These are phyloP conservation scores for Hymenoscyphus linearis DNA, from an alignment of 2,329 filamentous ascomycete genomes.

Conservation along the genomic window DNA sequence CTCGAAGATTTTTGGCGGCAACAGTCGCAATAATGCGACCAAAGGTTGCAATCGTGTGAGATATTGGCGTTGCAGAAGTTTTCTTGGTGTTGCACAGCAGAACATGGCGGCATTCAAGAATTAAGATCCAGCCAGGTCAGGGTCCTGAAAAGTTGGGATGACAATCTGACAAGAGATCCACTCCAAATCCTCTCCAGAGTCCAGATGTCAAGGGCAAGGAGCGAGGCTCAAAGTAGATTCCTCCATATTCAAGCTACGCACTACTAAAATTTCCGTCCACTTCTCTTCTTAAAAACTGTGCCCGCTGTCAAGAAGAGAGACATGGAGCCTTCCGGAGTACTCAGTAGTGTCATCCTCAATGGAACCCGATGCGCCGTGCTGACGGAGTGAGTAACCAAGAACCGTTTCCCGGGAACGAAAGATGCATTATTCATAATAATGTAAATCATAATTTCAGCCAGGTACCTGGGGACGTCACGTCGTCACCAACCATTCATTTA, in stretches of 20 bases:
- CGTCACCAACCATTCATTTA: no score
- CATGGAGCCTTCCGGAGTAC: background rate
- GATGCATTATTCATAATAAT: background rate
- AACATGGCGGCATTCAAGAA: background rate
- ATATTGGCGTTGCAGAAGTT: background rate
- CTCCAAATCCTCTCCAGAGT: background rate
- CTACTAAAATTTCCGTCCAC: background rate
- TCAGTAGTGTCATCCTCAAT: background rate
- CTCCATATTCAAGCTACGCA: background rate
- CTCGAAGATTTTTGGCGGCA: background rate
- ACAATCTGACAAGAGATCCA: background rate
- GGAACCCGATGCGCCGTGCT: background rate
- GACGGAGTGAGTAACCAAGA: background rate
- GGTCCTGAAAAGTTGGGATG: background rate
- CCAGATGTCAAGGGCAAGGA: no score
- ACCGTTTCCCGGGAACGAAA: background rate
- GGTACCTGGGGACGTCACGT: no score
- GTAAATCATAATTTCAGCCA: background rate
- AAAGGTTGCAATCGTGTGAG: background rate
- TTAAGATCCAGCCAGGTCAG: no score
- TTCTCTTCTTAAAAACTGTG: background rate
- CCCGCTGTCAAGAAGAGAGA: background rate
- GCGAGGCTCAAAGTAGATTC: background rate
- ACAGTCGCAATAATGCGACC: background rate
- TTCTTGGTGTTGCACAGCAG: background rate